Percentiles rank a stretch among this genome's conserved stretches.
phyloP scores from a whole-genome alignment of 2,329 filamentous ascomycete genomes.

The Colletotrichum tamarilloi region DNA sequence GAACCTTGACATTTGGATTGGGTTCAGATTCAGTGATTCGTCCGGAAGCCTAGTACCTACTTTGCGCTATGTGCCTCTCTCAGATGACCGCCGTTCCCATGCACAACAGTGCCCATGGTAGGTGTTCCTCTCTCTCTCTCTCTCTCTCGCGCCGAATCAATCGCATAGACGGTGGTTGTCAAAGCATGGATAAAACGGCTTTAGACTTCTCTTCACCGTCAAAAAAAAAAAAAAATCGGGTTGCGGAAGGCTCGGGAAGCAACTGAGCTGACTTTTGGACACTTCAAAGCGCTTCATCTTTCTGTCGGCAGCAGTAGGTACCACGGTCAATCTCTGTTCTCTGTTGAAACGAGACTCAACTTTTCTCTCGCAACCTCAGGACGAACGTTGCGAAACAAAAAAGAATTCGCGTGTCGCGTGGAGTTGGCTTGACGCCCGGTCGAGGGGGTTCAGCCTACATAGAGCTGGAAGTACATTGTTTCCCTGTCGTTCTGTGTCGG shows the following conservation, averaged over 20 bases:
- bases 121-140: neutral
- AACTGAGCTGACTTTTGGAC: neutral
- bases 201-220: neutral
- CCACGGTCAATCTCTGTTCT: neutral
- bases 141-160: neutral
- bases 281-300: conserved; percentile 10
- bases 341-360: conserved; percentile 14
- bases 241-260: conserved; percentile 23
- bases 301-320: neutral
- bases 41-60: neutral
- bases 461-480: neutral
- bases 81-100: neutral
- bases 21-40: conserved; percentile 3
- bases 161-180: conserved; percentile 1
- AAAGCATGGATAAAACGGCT: conserved; percentile 1
- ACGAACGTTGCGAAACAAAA: neutral
- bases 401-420: neutral
- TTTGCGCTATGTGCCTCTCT: conserved; percentile 14
- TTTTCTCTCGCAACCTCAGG: conserved; percentile 6
- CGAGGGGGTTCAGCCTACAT: neutral
- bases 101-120: neutral
- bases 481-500: neutral
- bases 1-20: neutral
- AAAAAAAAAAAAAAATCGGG: neutral
- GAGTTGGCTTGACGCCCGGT: conserved; percentile 8